Evolutionary conservation across 345 rosid species (phyloP), one percentile per base, ranked within the genome.

Genomic region (Dipteronia dyeriana): DNA sequence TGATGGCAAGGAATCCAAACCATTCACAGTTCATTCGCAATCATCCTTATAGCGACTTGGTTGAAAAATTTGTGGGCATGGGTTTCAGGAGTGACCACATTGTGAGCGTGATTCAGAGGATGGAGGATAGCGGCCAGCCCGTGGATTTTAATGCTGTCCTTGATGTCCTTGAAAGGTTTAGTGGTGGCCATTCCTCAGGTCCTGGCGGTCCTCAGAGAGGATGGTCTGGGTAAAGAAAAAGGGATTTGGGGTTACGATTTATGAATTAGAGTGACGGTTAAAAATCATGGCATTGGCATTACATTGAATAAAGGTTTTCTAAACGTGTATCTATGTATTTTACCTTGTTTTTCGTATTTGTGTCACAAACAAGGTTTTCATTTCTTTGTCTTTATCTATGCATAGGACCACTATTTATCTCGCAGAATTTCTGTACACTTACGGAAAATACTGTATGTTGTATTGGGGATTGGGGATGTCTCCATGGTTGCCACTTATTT

Each of bases 111-210:
- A 97, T 97, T 71, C 98, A 97, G 80, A 73, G 96, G 88, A 90
- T 94, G 97, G 98, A 94, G 79, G 98, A 97, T 76, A 91, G 85
- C 20, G 98, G 98, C 2, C 98, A 90, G 86, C 84, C 93, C 2
- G 91, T 97, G 75, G 98, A 97, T 81, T 94, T 90, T 56, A 94
- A 94, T 75, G 78, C 91, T 0, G 96, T 94, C 60, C 95, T 97
- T 5, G 98, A 97, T 0, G 96, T 94, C 63, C 95, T 97, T 4
- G 98, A 97, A 81, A 84, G 94, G 85, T 73, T 97, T 88, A 94
- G 76, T 63, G 82, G 76, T 63, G 82, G 11, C 61, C 97, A 85
- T 64, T 53, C 97, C 23, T 79, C 98, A 0, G 63, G 63, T 6
- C 26, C 63, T n/a, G 94, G 91, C 34, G 87, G 84, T 68, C 67